A percentile compares a stretch with the other conserved stretches of the same genome.
These are phyloP conservation scores for Candida sojae DNA, from an alignment of 1,139 yeast genomes.

Conservation along the genomic window DNA sequence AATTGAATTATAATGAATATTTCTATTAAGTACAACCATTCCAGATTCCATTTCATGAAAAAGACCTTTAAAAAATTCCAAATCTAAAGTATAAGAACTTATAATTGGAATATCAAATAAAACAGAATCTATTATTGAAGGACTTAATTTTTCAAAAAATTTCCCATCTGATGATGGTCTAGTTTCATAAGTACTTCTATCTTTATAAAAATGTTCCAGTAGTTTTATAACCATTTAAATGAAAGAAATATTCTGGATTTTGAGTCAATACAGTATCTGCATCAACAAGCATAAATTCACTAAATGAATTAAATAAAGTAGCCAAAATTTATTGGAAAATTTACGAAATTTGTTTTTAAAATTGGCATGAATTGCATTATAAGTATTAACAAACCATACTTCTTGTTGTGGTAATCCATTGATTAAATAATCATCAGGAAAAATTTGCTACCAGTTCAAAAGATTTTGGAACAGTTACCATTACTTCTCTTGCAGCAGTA, in stretches of 20 bases:
- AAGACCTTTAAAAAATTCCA: conserved; percentile 30
- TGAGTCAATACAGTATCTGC: conserved; percentile 51
- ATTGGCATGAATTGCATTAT: conserved; percentile 26
- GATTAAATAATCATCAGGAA: conserved; percentile 25
- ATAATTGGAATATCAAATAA: conserved; percentile 35
- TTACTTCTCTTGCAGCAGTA: conserved; percentile 25
- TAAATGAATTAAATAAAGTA: conserved; percentile 49
- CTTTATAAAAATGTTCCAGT: conserved; percentile 51
- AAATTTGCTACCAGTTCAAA: conserved; percentile 20
- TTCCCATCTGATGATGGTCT: conserved; percentile 30
- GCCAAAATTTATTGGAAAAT: conserved; percentile 55
- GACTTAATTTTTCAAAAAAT: conserved; percentile 39
- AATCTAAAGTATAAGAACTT: conserved; percentile 30
- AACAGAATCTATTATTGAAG: conserved; percentile 38
- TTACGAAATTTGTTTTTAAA: conserved; percentile 33
- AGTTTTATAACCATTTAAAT: conserved; percentile 30
- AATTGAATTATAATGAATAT: conserved; percentile 42
- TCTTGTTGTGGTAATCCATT: conserved; percentile 39
- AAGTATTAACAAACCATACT: conserved; percentile 46
- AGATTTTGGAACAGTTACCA: conserved; percentile 26
- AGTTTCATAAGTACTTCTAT: conserved; percentile 35
- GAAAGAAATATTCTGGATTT: conserved; percentile 38
- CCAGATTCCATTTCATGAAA: conserved; percentile 57
- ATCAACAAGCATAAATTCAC: conserved; percentile 50
- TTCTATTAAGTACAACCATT: conserved; percentile 44